A percentile compares a stretch with the other conserved stretches of the same genome.
Evolutionary conservation across 495 filamentous ascomycete genomes (phyloP).

Genomic region (Penicillium waksmanii): DNA sequence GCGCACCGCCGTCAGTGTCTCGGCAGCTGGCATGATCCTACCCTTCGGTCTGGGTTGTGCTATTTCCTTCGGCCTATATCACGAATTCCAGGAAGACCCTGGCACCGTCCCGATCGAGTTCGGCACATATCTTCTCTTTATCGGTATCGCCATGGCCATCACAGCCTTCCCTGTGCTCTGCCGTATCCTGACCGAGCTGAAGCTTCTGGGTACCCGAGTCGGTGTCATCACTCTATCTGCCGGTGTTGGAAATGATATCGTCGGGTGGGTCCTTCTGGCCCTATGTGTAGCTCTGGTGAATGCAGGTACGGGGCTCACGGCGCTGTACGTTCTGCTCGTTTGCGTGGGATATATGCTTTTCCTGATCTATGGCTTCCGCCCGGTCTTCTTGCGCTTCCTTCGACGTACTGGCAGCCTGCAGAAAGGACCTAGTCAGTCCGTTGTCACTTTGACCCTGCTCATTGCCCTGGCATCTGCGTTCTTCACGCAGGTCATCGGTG

Average conservation of each 20-base stretch:
- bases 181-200: slow-evolving; percentile 91
- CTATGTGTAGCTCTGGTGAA: slow-evolving; percentile 95
- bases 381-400: slow-evolving; percentile 76
- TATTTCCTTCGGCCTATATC: slow-evolving; percentile 85
- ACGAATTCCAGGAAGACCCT: slow-evolving; percentile 71
- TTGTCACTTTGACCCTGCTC: slow-evolving; percentile 81
- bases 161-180: slow-evolving; percentile 96
- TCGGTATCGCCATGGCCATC: slow-evolving; percentile 93
- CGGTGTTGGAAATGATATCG: slow-evolving; percentile 93
- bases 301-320: slow-evolving; percentile 79
- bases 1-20: slow-evolving; percentile 80
- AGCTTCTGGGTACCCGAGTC: slow-evolving; percentile 80
- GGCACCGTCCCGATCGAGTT: slow-evolving; percentile 69
- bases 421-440: slow-evolving; percentile 87
- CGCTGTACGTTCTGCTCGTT: slow-evolving; percentile 82
- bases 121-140: slow-evolving; percentile 86
- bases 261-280: slow-evolving; percentile 92
- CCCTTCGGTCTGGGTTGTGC: slow-evolving; percentile 72
- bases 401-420: slow-evolving; percentile 75
- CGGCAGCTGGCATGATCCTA: slow-evolving; percentile 81
- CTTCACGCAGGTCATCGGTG: slow-evolving; percentile 92
- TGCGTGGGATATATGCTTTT: slow-evolving; percentile 78
- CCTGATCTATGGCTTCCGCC: slow-evolving; percentile 74
- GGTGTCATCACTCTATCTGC: slow-evolving; percentile 91
- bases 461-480: slow-evolving; percentile 83